These are phyloP conservation scores for Sphaerulina musiva DNA, from an alignment of 2,329 filamentous ascomycete species.

Conservation along the genomic window DNA sequence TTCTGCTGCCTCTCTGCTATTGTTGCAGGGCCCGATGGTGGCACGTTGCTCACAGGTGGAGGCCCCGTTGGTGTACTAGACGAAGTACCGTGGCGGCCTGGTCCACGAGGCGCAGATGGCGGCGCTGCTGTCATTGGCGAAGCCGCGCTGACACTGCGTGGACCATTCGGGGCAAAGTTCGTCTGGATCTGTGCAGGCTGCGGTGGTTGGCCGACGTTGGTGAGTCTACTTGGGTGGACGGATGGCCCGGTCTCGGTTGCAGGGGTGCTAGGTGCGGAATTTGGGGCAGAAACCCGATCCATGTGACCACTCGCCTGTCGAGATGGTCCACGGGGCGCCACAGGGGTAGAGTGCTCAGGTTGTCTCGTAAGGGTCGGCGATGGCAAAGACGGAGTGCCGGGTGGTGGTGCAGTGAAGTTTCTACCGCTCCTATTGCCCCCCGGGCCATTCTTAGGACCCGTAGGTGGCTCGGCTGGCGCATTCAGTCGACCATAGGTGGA, in stretches of 20 bases:
- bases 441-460: constrained; percentile 47
- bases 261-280: constrained; percentile 27
- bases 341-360: constrained; percentile 18
- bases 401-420: constrained; percentile 34
- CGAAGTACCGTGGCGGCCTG: constrained; percentile 18
- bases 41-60: constrained; percentile 21
- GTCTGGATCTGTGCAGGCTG: constrained; percentile 24
- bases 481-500: constrained; percentile 47
- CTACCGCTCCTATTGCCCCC: constrained; percentile 35
- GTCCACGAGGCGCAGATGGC: constrained; percentile 27
- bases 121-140: constrained; percentile 28
- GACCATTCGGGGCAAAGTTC: constrained; percentile 19
- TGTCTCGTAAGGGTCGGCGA: constrained; percentile 25
- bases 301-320: constrained; percentile 17
- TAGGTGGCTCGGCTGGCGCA: constrained; percentile 46
- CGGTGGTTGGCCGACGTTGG: constrained; percentile 21
- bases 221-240: constrained; percentile 31
- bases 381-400: constrained; percentile 20
- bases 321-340: constrained; percentile 14
- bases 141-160: constrained; percentile 14
- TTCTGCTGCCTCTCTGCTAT: constrained; percentile 19
- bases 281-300: constrained; percentile 23
- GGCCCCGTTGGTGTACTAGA: constrained; percentile 28
- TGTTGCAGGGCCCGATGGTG: constrained; percentile 30
- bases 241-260: constrained; percentile 22